A percentile compares a stretch with the other conserved stretches of the same genome.
Evolutionary conservation across 805 yeast species (phyloP).

Genomic region (Scheffersomyces lignosus): DNA sequence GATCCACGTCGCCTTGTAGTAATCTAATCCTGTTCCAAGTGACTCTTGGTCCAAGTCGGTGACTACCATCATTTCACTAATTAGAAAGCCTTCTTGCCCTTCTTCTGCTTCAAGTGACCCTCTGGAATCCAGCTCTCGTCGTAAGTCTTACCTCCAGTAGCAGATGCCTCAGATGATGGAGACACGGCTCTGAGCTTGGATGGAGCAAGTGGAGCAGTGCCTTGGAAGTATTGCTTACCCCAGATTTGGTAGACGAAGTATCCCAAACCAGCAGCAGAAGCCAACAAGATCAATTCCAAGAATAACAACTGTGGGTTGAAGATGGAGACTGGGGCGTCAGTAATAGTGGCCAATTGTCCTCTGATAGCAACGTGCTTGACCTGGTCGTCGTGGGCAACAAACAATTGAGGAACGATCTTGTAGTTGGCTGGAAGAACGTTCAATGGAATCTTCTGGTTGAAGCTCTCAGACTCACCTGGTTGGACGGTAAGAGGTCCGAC

Average conservation of each 20-base stretch:
- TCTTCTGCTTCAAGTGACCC: slow-evolving; percentile 8
- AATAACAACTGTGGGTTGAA: slow-evolving; percentile 73
- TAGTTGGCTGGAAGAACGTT: slow-evolving; percentile 59
- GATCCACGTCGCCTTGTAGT: no score
- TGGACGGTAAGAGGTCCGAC: slow-evolving; percentile 59
- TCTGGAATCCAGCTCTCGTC: slow-evolving; percentile 12
- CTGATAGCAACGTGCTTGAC: slow-evolving; percentile 57
- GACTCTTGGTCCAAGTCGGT: no score
- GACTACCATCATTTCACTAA: no score
- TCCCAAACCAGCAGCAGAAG: slow-evolving; percentile 8
- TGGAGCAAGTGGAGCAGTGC: slow-evolving; percentile 33
- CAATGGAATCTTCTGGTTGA: slow-evolving; percentile 62
- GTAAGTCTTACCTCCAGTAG: not conserved
- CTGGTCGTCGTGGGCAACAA: slow-evolving; percentile 49
- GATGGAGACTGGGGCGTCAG: slow-evolving; percentile 65
- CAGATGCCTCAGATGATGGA: not conserved
- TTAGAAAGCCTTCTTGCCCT: slow-evolving; percentile 8
- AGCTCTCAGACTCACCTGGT: slow-evolving; percentile 47
- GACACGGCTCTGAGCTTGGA: slow-evolving; percentile 26
- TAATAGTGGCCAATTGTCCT: slow-evolving; percentile 56
- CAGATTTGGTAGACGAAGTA: slow-evolving; percentile 47
- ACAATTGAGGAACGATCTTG: slow-evolving; percentile 59
- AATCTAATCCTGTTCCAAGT: no score
- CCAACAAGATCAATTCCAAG: slow-evolving; percentile 53
- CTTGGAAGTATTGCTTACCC: slow-evolving; percentile 47